phyloP scores from a whole-genome alignment of 768 basidiomycete species.

The Obba rivulosa region DNA sequence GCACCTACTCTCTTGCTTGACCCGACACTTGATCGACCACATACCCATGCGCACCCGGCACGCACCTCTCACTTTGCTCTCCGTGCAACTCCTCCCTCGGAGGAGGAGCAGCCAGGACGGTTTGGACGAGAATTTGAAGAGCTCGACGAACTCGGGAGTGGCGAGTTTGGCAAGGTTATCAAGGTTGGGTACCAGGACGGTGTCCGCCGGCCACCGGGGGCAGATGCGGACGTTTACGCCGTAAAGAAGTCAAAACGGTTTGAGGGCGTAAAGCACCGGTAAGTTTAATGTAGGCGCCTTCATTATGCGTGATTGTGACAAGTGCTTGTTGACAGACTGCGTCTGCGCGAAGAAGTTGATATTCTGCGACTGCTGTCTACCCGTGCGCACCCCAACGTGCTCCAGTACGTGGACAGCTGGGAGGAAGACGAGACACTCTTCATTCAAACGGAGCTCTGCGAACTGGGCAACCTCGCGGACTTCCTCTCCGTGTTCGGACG shows the following conservation, averaged over 20 bases:
- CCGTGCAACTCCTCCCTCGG: conserved; percentile 15
- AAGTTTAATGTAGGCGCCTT: conserved; percentile 23
- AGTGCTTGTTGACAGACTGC: conserved; percentile 43
- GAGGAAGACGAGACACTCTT: conserved; percentile 84
- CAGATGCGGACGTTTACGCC: conserved; percentile 52
- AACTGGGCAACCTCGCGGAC: conserved; percentile 83
- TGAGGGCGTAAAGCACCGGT: conserved; percentile 89
- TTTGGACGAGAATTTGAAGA: conserved; percentile 82
- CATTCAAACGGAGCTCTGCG: conserved; percentile 94
- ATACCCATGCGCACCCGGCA: conserved; percentile 14
- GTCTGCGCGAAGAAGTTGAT: conserved; percentile 92
- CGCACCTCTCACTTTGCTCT: conserved; percentile 6
- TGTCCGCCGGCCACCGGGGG: conserved; percentile 1
- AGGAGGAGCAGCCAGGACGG: conserved; percentile 51
- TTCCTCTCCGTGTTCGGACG: conserved; percentile 93
- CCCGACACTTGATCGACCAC: conserved; percentile 8
- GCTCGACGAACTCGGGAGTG: conserved; percentile 79
- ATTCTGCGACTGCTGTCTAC: conserved; percentile 70
- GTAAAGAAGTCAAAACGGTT: conserved; percentile 94
- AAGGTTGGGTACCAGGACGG: conserved; percentile 64
- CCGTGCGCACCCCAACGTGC: conserved; percentile 67
- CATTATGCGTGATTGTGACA: not conserved
- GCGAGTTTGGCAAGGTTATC: conserved; percentile 92
- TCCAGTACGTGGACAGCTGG: conserved; percentile 92
- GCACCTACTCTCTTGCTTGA: not conserved